Base-by-base conservation (phyloP, 139 green algal species). In the Auxenochlorella protothecoides region DNA sequence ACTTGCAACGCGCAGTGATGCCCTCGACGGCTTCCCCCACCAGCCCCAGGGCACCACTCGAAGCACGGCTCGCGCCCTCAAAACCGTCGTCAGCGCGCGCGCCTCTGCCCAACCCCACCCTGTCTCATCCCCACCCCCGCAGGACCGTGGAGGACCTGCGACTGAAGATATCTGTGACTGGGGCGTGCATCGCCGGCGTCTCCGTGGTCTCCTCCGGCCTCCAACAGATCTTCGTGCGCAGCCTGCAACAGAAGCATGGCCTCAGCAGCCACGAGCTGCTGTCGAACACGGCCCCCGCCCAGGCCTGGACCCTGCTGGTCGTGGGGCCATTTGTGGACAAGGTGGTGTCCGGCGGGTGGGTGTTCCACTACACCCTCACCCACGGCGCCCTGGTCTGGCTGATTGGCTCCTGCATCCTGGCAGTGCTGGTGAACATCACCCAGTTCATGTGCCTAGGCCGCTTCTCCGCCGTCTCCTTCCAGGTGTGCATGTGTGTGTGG, bases 361-460 rank as follows among this genome's bases (percentile, higher is more conserved):
- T 97, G 16, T 65, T 78, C 11, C 51, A 75, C 14, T 97, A 93
- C 75, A 64, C 81, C 10, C 84, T 76, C 44, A 86, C 65, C 5
- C 12, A 44, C 6, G 56, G 65, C 52, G 66, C 6, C 44, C 3
- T n/a, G 13, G 27, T 8, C 5, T 66, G 68, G 57, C 57, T 59
- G 57, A 51, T 72, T 2, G 6, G 83, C 14, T 92, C 84, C 3
- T 97, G 88, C 76, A 64, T 74, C 1, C 79, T 93, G 44, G 89
- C 91, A 5, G 87, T 97, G 57, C 71, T 85, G 5, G 89, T 96
- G 68, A 97, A 97, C 81, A 79, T 97, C 53, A 86, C 72, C 11
- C 91, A 97, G 85, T 97, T 97, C 81, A 88, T 92, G 79, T 97
- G 92, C 84, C 83, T 97, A 54, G 92, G 92, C 52, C 81, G 92